Base-by-base conservation (phyloP, 108 stramenopile genomes). In the Cyclotella kingstonii region DNA sequence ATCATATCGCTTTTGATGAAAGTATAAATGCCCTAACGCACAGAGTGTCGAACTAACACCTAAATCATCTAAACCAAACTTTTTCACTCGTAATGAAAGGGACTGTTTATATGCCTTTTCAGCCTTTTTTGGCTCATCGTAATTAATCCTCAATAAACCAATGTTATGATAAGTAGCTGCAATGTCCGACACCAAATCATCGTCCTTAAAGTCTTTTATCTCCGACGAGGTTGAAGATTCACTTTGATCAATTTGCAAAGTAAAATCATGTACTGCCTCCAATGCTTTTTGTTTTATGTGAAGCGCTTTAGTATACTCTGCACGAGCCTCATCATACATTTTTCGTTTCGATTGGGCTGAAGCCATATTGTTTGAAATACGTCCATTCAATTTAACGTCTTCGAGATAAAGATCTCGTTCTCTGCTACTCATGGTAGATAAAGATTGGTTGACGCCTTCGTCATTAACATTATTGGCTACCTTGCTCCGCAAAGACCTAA, bases 151-250 rank as follows among this genome's bases (percentile, higher is more conserved):
- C 29, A 77, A 54, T 34, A 72, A 36, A 2, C 76, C 76, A 52
- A 77, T 77, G 30, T 77, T 77, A 64, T 71, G 70, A 33, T 72
- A 66, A 1, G 76, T 77, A 0, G 76, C 49, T 10, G 84, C 82
- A 70, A 83, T 81, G 52, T 89, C 81, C 10, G 78, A 67, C 11
- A 89, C 79, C 58, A 76, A 75, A 55, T 76, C 81, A 60, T 82
- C 40, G 34, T 66, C 79, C 14, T 67, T 67, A 30, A 56, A 27
- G 7, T 51, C 19, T 18, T 43, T 42, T 17, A 42, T 14, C 4
- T 17, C 21, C n/a, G 26, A 10, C 14, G 40, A 23, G 2, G 43
- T 5, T 10, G 59, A 4, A 12, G 36, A 31, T 5, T 31, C 26
- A 28, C 19, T 42, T 7, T 27, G 15, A 28, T 25, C 45, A 10